These are phyloP conservation scores for Papiliotrema nemorosa DNA, from an alignment of 1,284 basidiomycete species.

Conservation along the genomic window DNA sequence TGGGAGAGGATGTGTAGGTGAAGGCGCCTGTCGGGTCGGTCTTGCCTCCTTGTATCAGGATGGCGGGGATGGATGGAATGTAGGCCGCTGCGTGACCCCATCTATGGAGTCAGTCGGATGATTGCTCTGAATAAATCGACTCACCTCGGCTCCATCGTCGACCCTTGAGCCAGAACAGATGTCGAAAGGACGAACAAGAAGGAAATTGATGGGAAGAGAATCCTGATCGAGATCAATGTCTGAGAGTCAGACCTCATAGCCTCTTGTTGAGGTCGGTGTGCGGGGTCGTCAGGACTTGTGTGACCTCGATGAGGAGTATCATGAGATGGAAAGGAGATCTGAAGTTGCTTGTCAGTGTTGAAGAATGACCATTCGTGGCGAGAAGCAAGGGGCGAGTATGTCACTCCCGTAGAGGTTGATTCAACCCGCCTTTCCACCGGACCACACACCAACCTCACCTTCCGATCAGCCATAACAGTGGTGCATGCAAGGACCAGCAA, in stretches of 20 bases:
- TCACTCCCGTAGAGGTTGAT: no score
- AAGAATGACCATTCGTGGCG: no score
- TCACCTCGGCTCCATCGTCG: conserved; percentile 6
- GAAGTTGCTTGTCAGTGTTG: no score
- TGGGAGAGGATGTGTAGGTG: conserved; percentile 70
- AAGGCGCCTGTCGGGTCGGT: conserved; percentile 64
- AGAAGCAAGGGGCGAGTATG: no score
- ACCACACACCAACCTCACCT: no score
- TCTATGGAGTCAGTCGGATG: conserved; percentile 49
- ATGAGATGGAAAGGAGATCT: no score
- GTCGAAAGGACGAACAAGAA: neutral
- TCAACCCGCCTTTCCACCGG: no score
- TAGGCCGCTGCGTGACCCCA: conserved; percentile 73
- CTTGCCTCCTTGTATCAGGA: conserved; percentile 75
- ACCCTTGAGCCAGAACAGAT: neutral
- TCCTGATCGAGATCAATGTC: neutral
- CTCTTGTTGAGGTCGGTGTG: neutral
- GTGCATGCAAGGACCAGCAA: neutral
- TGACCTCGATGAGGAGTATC: no score
- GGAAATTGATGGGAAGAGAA: neutral
- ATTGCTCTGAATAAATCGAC: neutral
- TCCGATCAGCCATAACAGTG: no score
- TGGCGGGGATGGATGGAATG: conserved; percentile 55
- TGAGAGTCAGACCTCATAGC: neutral
- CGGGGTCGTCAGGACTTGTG: no score